A percentile compares a stretch with the other conserved stretches of the same genome.
These are phyloP conservation scores for Eucalyptus melliodora DNA, from an alignment of 345 rosid species.

Conservation along the genomic window DNA sequence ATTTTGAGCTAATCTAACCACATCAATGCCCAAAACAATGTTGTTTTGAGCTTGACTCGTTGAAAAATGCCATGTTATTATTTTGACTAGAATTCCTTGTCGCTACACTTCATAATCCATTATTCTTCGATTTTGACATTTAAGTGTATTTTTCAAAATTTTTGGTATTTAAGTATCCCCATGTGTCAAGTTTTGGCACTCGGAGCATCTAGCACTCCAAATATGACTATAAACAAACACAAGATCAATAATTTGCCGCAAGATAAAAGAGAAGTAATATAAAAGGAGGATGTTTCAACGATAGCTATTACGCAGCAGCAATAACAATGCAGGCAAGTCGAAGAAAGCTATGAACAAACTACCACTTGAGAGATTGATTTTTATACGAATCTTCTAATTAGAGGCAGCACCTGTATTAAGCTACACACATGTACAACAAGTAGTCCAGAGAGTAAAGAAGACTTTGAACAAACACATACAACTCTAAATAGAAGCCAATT, in stretches of 20 bases:
- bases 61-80: too few relatives aligned
- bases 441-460: background rate
- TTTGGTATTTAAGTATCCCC: too few relatives aligned
- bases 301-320: background rate
- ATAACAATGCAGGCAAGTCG: background rate
- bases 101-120: too few relatives aligned
- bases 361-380: background rate
- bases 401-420: background rate
- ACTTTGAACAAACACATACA: background rate
- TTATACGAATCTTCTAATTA: background rate
- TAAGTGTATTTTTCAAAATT: too few relatives aligned
- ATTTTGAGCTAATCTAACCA: too few relatives aligned
- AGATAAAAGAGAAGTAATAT: background rate
- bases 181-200: too few relatives aligned
- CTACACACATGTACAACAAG: background rate
- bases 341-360: background rate
- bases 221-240: background rate
- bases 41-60: too few relatives aligned
- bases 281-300: background rate
- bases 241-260: background rate
- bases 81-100: too few relatives aligned
- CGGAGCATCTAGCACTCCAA: fast-evolving
- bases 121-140: too few relatives aligned
- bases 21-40: too few relatives aligned
- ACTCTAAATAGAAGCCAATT: conserved; percentile 2